Base-by-base conservation (phyloP, 805 yeast genomes). In the Kluyveromyces dobzhanskii region DNA sequence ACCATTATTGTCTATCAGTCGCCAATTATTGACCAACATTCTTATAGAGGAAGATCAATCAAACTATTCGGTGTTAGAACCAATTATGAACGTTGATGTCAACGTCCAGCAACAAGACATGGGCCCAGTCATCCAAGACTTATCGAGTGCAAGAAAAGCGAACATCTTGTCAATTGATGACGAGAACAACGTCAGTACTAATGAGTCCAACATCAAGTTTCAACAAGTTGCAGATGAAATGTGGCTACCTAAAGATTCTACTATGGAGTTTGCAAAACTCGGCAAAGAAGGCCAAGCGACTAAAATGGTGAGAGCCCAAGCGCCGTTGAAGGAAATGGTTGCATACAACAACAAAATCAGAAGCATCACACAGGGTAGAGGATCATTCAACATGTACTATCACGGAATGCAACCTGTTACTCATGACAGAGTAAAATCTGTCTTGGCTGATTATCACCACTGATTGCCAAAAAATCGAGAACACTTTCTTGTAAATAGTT, bases 351-450 rank as follows among this genome's bases (percentile, higher is more conserved):
- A 79, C 9, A 75, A 74, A 44, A 64, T 92, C 33, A 65, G 97
- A 50, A 80, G 92, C 27, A 64, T 87, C 49, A 88, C 97, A 0
- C 87, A 86, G 53, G 98, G 98, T 1, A 70, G 95, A 31, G 95
- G 88, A 2, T 73, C 78, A 2, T 87, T 84, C 58, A 76, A 77
- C 43, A 85, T 90, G 95, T 70, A 74, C 11, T 83, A 80, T 47
- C 59, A 67, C 29, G 84, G 86, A 3, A 86, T 86, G 82, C 76
- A 78, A 47, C 64, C 78, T 37, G 82, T 81, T 1, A 63, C 76
- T 2, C 60, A 63, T 8, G 83, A 80, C 21, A 62, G 82, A 41
- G 53, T 70, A 12, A 52, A 54, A 8, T 57, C 59, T 35, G 64
- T 70, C 28, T 39, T 64, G 30, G 59, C 52, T 12, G 48, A 45